These are phyloP conservation scores for Cutaneotrichosporon daszewskae DNA, from an alignment of 1,284 basidiomycete genomes.

Conservation along the genomic window DNA sequence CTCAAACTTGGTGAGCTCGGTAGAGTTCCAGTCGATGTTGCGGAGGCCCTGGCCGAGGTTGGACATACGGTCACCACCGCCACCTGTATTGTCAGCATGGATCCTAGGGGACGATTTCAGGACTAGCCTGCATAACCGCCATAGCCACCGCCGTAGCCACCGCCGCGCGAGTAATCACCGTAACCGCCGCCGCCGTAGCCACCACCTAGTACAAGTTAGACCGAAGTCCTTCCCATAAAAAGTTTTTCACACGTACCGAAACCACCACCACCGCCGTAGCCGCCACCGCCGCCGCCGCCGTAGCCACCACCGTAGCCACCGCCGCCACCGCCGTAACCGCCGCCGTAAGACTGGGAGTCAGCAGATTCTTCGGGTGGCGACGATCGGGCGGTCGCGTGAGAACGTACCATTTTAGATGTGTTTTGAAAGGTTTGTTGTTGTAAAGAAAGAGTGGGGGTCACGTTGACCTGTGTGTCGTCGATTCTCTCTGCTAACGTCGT, in stretches of 20 bases:
- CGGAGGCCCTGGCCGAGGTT: slow-evolving; percentile 77
- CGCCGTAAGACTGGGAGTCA: slow-evolving; percentile 33
- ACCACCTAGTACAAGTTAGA: slow-evolving; percentile 16
- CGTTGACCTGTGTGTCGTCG: not conserved
- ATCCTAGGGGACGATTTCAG: slow-evolving; percentile 23
- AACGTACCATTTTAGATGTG: not conserved
- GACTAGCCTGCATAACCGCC: slow-evolving; percentile 30
- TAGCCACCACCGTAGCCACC: slow-evolving; percentile 46
- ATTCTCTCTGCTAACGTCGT: not conserved
- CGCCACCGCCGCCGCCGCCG: slow-evolving; percentile 35
- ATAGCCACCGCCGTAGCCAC: slow-evolving; percentile 35
- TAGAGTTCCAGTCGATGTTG: slow-evolving; percentile 73
- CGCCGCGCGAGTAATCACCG: slow-evolving; percentile 17
- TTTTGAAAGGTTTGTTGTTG: not conserved
- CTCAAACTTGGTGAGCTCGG: slow-evolving; percentile 73
- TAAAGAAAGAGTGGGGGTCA: slow-evolving; percentile 3
- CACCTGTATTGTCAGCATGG: slow-evolving; percentile 17
- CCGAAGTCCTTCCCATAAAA: not conserved
- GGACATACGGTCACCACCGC: slow-evolving; percentile 69
- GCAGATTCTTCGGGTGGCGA: slow-evolving; percentile 1
- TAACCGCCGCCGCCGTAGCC: slow-evolving; percentile 48
- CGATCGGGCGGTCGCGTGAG: too few species aligned
- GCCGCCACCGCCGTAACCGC: slow-evolving; percentile 34
- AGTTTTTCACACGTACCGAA: slow-evolving; percentile 16
- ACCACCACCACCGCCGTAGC: slow-evolving; percentile 24